Evolutionary conservation across 768 basidiomycete species (phyloP).

Genomic region (Trametes maxima): DNA sequence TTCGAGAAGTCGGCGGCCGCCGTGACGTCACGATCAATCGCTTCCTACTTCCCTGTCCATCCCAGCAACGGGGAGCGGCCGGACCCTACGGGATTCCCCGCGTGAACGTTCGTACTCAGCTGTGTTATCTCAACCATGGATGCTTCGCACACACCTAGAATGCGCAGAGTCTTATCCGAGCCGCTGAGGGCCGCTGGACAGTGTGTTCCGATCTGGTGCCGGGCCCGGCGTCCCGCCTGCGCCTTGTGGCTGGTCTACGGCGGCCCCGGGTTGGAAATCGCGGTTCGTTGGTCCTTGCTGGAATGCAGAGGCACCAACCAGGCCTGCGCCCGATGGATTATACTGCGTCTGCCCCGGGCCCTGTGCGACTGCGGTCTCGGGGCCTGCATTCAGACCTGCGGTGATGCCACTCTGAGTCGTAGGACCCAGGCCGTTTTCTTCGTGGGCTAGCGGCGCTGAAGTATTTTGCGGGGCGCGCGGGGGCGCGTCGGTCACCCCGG

Average conservation of each 20-base stretch:
- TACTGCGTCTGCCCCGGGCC: constrained; percentile 8
- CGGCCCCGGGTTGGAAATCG: constrained; percentile 6
- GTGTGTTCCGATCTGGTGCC: constrained; percentile 10
- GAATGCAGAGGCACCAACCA: background rate
- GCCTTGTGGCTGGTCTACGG: background rate
- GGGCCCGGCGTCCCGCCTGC: background rate
- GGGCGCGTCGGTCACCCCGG: background rate
- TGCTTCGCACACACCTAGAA: background rate
- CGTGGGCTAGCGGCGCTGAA: background rate
- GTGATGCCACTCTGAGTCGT: background rate
- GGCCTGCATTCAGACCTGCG: constrained; percentile 13
- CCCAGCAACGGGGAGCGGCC: no score
- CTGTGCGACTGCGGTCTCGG: background rate
- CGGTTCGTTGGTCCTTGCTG: constrained; percentile 4
- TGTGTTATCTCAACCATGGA: no score
- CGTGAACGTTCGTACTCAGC: no score
- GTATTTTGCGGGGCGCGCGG: background rate
- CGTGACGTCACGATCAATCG: no score
- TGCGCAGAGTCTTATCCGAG: constrained; percentile 1
- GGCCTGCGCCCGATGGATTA: background rate
- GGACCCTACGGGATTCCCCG: no score
- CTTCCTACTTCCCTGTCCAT: no score
- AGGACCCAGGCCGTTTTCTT: constrained; percentile 6
- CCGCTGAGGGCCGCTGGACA: constrained; percentile 1
- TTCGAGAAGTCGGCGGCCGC: no score